Conservation (phyloP, 371 early-diverging fungal species). For the Mortierella sp. region DNA sequence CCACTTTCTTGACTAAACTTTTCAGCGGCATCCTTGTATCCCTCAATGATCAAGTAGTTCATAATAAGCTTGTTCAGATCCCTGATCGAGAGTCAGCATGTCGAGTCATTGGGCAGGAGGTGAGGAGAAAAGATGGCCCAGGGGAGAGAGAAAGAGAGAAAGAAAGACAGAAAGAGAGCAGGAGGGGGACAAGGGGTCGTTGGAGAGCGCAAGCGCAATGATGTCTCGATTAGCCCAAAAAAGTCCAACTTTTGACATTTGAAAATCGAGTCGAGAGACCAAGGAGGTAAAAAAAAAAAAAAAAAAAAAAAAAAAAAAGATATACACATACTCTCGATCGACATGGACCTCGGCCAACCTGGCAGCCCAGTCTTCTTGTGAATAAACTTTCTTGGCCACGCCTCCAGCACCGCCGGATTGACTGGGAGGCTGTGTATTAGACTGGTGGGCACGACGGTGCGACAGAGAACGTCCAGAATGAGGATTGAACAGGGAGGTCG, state of each 20-base stretch:
- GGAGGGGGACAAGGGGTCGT: neutral
- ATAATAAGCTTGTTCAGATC: slow-evolving; percentile 95
- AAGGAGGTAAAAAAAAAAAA: neutral
- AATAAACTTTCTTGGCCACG: slow-evolving; percentile 57
- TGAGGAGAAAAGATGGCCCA: neutral
- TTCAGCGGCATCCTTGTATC: slow-evolving; percentile 98
- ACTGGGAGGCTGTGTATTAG: slow-evolving; percentile 38
- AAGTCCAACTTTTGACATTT: no score
- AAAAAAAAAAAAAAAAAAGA: neutral
- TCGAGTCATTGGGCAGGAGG: no score
- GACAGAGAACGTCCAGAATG: slow-evolving; percentile 14
- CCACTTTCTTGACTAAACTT: slow-evolving; percentile 91
- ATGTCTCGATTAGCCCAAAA: no score
- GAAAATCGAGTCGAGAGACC: no score
- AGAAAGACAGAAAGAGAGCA: neutral
- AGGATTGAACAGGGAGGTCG: slow-evolving; percentile 3
- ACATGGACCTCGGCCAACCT: slow-evolving; percentile 68
- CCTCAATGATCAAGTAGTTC: slow-evolving; percentile 98
- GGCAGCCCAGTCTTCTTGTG: slow-evolving; percentile 73
- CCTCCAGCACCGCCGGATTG: slow-evolving; percentile 24
- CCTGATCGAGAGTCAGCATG: no score
- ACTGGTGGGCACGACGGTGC: slow-evolving; percentile 21
- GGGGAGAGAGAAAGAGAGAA: neutral
- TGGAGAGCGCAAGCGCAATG: no score
- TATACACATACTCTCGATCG: slow-evolving; percentile 67